These are phyloP conservation scores for Fusarium guadeloupense DNA, from an alignment of 2,329 filamentous ascomycete species.

Conservation along the genomic window DNA sequence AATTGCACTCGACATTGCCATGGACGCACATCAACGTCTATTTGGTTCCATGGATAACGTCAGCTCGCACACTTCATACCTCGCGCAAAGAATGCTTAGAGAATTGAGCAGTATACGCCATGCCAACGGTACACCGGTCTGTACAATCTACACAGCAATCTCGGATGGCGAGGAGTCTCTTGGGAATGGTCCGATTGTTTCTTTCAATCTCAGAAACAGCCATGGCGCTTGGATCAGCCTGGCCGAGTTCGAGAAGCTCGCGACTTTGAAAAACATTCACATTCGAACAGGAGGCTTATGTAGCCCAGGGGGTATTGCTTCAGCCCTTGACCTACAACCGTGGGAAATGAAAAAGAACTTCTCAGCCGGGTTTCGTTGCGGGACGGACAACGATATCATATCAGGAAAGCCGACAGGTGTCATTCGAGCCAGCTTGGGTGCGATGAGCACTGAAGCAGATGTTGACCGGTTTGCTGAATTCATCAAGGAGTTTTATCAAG, in stretches of 20 bases:
- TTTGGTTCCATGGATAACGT: conserved; percentile 77
- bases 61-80: conserved; percentile 73
- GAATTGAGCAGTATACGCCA: conserved; percentile 71
- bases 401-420: conserved; percentile 88
- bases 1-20: conserved; percentile 78
- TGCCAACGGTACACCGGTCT: conserved; percentile 72
- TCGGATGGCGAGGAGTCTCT: conserved; percentile 38
- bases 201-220: conserved; percentile 82
- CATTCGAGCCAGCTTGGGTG: conserved; percentile 84
- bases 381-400: conserved; percentile 82
- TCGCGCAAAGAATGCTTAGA: conserved; percentile 68
- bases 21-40: conserved; percentile 73
- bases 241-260: conserved; percentile 86
- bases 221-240: conserved; percentile 80
- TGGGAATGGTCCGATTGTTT: conserved; percentile 76
- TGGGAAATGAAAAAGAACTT: conserved; percentile 89
- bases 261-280: conserved; percentile 80
- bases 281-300: conserved; percentile 89
- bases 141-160: conserved; percentile 67
- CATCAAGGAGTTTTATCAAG: conserved; percentile 67
- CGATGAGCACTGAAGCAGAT: conserved; percentile 85
- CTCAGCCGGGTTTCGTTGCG: conserved; percentile 84
- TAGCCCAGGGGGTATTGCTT: conserved; percentile 87
- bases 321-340: conserved; percentile 74
- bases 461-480: conserved; percentile 77